phyloP scores from a whole-genome alignment of 2,329 filamentous ascomycete species.

The Phoma sp. region DNA sequence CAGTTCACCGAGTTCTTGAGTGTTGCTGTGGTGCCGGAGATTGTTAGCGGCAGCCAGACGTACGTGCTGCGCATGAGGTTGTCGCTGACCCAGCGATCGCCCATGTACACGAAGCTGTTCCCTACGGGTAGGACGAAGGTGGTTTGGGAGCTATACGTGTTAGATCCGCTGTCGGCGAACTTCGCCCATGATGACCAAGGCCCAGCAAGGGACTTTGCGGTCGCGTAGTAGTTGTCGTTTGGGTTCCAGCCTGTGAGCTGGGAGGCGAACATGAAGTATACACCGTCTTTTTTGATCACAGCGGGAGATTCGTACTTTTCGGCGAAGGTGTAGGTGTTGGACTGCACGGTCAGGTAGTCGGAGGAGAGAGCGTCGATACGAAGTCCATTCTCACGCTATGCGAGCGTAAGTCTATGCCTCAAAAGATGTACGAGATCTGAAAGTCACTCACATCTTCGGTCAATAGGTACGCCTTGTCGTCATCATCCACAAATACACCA shows the following conservation, averaged over 20 bases:
- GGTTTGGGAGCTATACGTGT: slow-evolving; percentile 67
- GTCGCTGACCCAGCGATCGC: slow-evolving; percentile 68
- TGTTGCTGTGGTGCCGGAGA: slow-evolving; percentile 60
- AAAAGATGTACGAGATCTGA: neutral
- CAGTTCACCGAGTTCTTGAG: slow-evolving; percentile 62
- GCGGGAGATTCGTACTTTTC: slow-evolving; percentile 68
- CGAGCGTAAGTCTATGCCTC: slow-evolving; percentile 4
- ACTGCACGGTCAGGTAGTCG: slow-evolving; percentile 62
- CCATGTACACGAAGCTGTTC: slow-evolving; percentile 64
- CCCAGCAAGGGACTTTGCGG: slow-evolving; percentile 62
- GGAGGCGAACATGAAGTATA: slow-evolving; percentile 71
- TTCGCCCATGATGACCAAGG: slow-evolving; percentile 68
- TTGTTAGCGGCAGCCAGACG: slow-evolving; percentile 67
- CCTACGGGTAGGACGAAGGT: slow-evolving; percentile 62
- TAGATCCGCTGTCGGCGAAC: slow-evolving; percentile 64
- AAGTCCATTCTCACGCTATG: slow-evolving; percentile 62
- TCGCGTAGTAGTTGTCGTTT: slow-evolving; percentile 70
- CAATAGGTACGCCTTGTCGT: slow-evolving; percentile 66
- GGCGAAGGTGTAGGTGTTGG: slow-evolving; percentile 59
- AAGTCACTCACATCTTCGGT: slow-evolving; percentile 63
- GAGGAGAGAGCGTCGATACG: slow-evolving; percentile 63
- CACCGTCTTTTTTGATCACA: slow-evolving; percentile 64
- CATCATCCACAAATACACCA: slow-evolving; percentile 67
- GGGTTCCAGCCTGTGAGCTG: slow-evolving; percentile 58
- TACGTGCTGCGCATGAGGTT: slow-evolving; percentile 68